Conservation (phyloP, 768 basidiomycete genomes). For the Collybia sp. region DNA sequence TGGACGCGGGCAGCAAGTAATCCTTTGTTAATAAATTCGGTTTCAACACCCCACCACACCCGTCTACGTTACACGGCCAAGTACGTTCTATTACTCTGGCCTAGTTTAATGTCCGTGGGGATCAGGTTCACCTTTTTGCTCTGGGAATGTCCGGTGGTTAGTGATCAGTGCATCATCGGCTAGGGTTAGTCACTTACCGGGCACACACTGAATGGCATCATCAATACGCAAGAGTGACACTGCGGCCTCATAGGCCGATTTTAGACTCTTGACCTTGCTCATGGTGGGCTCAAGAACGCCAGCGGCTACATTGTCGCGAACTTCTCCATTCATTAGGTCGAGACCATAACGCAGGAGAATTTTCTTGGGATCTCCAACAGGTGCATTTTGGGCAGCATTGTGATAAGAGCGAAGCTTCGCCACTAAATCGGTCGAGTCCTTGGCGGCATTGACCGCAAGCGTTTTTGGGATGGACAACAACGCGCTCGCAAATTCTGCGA, state of each 20-base stretch:
- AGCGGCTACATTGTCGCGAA: conserved; percentile 90
- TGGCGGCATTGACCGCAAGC: conserved; percentile 95
- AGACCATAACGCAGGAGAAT: conserved; percentile 88
- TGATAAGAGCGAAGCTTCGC: conserved; percentile 97
- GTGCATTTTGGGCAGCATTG: conserved; percentile 92
- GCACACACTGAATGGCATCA: conserved; percentile 89
- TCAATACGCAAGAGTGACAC: conserved; percentile 94
- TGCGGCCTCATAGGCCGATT: conserved; percentile 95
- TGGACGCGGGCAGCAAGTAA: neutral
- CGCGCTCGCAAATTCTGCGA: conserved; percentile 96
- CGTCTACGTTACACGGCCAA: conserved; percentile 5
- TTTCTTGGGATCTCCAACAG: conserved; percentile 88
- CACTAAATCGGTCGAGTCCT: conserved; percentile 96
- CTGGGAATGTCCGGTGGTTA: conserved; percentile 26
- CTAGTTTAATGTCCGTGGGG: conserved; percentile 65
- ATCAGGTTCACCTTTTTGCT: conserved; percentile 68
- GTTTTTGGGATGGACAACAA: conserved; percentile 95
- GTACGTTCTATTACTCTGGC: neutral
- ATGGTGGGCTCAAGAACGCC: conserved; percentile 96
- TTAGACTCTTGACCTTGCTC: conserved; percentile 95
- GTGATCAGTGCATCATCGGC: conserved; percentile 12
- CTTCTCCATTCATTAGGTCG: conserved; percentile 91
- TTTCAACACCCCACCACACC: neutral
- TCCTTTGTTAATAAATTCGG: neutral
- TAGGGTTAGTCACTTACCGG: conserved; percentile 48